phyloP scores from a whole-genome alignment of 1,284 basidiomycete species.

The Cryptococcus sp. region DNA sequence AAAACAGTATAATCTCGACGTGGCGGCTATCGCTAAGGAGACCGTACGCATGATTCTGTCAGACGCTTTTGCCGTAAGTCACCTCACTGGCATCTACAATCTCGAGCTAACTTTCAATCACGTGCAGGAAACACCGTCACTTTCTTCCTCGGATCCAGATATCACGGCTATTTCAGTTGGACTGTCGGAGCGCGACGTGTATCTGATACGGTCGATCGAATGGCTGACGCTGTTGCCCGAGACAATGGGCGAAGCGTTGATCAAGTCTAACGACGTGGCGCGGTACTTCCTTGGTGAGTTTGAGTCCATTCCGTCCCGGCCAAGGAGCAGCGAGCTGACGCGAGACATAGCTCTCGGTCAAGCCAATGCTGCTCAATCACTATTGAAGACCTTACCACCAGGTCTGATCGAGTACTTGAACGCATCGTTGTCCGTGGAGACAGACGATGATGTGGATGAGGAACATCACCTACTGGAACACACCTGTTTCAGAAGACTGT shows the following conservation, averaged over 20 bases:
- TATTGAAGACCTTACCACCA: conserved; percentile 67
- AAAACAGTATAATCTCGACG: conserved; percentile 78
- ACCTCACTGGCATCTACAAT: conserved; percentile 1
- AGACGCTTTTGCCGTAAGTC: conserved; percentile 68
- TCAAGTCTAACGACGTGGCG: conserved; percentile 79
- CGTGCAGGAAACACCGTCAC: conserved; percentile 33
- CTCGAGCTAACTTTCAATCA: not conserved
- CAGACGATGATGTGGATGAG: conserved; percentile 62
- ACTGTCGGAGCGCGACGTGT: conserved; percentile 57
- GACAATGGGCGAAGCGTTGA: conserved; percentile 74
- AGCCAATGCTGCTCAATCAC: conserved; percentile 66
- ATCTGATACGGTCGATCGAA: conserved; percentile 83
- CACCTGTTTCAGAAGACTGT: conserved; percentile 31
- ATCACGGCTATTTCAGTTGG: conserved; percentile 59
- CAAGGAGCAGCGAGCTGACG: not conserved
- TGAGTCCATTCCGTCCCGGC: not conserved
- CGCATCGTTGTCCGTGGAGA: conserved; percentile 58
- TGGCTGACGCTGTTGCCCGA: conserved; percentile 82
- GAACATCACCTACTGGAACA: conserved; percentile 37
- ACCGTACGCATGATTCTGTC: conserved; percentile 76
- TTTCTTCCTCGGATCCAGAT: conserved; percentile 48
- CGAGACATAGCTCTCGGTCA: conserved; percentile 65
- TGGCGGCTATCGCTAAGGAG: conserved; percentile 74
- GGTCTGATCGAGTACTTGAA: conserved; percentile 55
- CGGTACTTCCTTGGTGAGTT: conserved; percentile 79